Evolutionary conservation across 2,329 filamentous ascomycete genomes (phyloP), one percentile per base, ranked within the genome.

Genomic region (Acrodontium crateriforme): DNA sequence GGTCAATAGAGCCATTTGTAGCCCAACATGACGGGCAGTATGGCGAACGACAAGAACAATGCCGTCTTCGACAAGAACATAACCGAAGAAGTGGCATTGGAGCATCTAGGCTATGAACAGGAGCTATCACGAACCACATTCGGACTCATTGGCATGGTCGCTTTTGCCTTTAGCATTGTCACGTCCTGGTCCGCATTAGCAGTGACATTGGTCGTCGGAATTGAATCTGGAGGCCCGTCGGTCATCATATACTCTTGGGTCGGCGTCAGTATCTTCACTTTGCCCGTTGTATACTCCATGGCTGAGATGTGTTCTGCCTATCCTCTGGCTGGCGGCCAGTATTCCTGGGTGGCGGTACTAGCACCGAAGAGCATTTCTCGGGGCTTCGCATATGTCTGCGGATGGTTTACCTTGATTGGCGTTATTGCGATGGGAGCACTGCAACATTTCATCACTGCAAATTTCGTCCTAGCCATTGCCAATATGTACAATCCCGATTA

Each of bases 241-340:
- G 65, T 71, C 22, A 71, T 72, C 63, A 57, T 72, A 5, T 72
- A 64, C 52, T 61, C 62, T 22, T 72, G 65, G 60, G 45, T 71
- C 13, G 65, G 58, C 4, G 61, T 71, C 14, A 66, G 63, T 34
- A 26, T 62, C 7, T 52, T 63, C 12, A 61, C 63, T 2, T 46
- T 72, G 9, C 56, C 61, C 6, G 67, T 72, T 5, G 67, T 65
- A 8, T 66, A 69, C 33, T 64, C 64, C 2, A 68, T 72, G 60
- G 68, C 68, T 12, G 68, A 73, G 41, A 71, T 66, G 56, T 70
- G 66, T 34, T 62, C 60, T 16, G 64, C 62, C 36, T 71, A 65
- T 37, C 67, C 67, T 1, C 57, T 69, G 13, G 67, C 66, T 6
- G 63, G 67, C 17, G 63, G 69, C 5, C 66, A 71, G 39, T 71